Base-by-base conservation (phyloP, 306 rosid genomes). In the Prinsepia uniflora region DNA sequence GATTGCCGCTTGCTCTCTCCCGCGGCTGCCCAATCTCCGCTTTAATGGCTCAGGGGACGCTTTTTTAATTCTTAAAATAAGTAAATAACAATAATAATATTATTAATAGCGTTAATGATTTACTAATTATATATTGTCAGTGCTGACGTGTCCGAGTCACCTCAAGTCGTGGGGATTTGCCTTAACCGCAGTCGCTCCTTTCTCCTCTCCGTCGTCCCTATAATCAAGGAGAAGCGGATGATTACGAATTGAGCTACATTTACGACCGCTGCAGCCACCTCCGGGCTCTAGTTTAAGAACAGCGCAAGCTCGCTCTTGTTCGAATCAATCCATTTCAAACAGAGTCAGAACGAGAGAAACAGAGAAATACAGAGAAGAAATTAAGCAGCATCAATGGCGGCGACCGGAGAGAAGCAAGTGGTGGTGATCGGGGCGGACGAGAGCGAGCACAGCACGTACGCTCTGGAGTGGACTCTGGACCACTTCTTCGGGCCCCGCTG, bases 371-470 rank as follows among this genome's bases (percentile, higher is more conserved):
- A 52, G 53, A 13, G 10, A 8, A 30, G 0, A 30, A 11, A 24
- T 24, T 24, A 24, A 7, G 15, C 3, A 5, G 42, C 43, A 58
- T 12, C 50, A 52, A 75, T 78, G 81, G 76, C 81, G 36, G 75
- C 82, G 8, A 46, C 58, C 4, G 45, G 68, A 0, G 90, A 82
- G 72, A 86, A 83, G 79, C 96, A 78, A 72, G 87, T 86, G 72
- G 79, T 94, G 87, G 79, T 87, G 46, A 80, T 86, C 3, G 98
- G 88, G 0, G 50, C 84, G 40, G 97, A 94, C 70, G 96, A 94
- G 30, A 87, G 90, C 57, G 87, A 84, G 30, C 83, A 48, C 42
- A 88, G 92, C 80, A 6, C 5, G 0, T 80, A 90, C 57, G 96
- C 95, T 0, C 79, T 90, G 12, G 70, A 76, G 65, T 90, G 96